Evolutionary conservation across 192 early-diverging fungal species (phyloP).

Genomic region (Lunasporangiospora selenospora): DNA sequence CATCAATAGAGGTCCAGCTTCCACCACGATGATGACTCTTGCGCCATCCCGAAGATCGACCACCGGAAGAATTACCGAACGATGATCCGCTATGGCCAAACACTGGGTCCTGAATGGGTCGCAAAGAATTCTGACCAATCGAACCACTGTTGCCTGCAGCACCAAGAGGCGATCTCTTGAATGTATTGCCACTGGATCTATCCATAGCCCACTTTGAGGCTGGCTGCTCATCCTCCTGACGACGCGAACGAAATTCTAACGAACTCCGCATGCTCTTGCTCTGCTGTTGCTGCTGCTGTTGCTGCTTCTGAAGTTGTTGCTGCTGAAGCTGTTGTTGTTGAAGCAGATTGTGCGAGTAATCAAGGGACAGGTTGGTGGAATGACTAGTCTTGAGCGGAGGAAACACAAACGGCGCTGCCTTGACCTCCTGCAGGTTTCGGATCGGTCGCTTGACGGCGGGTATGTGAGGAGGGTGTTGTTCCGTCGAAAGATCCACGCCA

Average conservation of each 20-base stretch:
- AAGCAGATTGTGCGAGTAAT: too few species aligned
- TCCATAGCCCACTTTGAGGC: too few species aligned
- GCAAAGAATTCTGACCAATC: background rate
- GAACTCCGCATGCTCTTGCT: too few species aligned
- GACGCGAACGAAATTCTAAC: too few species aligned
- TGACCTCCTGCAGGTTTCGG: conserved; percentile 38
- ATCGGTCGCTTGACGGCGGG: conserved; percentile 28
- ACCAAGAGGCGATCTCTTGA: too few species aligned
- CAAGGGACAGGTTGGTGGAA: background rate
- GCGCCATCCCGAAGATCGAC: too few species aligned
- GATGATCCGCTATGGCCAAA: conserved; percentile 15
- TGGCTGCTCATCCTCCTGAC: background rate
- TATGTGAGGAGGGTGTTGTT: too few species aligned
- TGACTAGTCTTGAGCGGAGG: conserved; percentile 28
- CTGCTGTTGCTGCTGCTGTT: too few species aligned
- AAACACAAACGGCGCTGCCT: conserved; percentile 41
- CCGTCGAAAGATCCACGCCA: background rate
- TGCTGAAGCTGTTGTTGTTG: background rate
- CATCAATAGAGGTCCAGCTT: conserved; percentile 37
- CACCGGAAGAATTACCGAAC: too few species aligned
- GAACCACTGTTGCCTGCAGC: too few species aligned
- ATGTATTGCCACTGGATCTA: too few species aligned
- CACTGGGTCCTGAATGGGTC: background rate
- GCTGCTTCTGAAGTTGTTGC: conserved; percentile 1
- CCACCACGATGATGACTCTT: conserved; percentile 33